Conservation (phyloP, 257 asterid genomes). For the Plectranthus barbatus region DNA sequence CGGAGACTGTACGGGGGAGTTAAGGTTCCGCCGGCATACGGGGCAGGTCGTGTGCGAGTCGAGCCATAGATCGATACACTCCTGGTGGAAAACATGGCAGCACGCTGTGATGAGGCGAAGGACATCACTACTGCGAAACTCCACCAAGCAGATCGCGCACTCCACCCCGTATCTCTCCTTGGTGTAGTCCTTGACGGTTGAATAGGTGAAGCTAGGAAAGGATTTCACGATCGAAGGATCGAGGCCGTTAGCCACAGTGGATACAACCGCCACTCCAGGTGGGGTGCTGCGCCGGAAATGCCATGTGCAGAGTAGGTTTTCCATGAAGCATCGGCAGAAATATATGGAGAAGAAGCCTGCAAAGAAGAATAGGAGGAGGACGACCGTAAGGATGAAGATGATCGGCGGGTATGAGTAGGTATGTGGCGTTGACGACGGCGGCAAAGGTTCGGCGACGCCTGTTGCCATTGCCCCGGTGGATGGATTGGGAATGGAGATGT, state of each 20-base stretch:
- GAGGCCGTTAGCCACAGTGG: slow-evolving; percentile 32
- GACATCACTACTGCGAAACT: slow-evolving; percentile 44
- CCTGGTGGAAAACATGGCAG: slow-evolving; percentile 82
- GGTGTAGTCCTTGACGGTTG: slow-evolving; percentile 53
- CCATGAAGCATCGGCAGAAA: slow-evolving; percentile 66
- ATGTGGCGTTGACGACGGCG: slow-evolving; percentile 17
- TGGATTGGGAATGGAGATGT: background rate
- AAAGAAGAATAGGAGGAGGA: slow-evolving; percentile 56
- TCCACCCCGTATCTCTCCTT: slow-evolving; percentile 68
- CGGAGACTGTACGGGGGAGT: slow-evolving; percentile 25
- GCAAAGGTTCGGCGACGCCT: slow-evolving; percentile 22
- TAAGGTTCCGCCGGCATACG: slow-evolving; percentile 65
- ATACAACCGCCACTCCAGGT: slow-evolving; percentile 15
- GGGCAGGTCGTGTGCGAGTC: slow-evolving; percentile 84
- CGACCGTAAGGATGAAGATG: slow-evolving; percentile 48
- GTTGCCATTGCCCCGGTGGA: slow-evolving; percentile 37
- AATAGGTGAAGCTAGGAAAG: slow-evolving; percentile 64
- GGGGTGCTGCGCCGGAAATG: slow-evolving; percentile 33
- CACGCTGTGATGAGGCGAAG: slow-evolving; percentile 67
- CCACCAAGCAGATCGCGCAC: slow-evolving; percentile 83
- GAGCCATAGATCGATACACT: slow-evolving; percentile 88
- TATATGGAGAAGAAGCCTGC: slow-evolving; percentile 59
- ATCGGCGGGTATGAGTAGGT: slow-evolving; percentile 48
- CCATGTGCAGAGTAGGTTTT: slow-evolving; percentile 52
- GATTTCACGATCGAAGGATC: slow-evolving; percentile 50